Evolutionary conservation across 352 stramenopile genomes (phyloP).

Genomic region (Phytophthora megakarya): DNA sequence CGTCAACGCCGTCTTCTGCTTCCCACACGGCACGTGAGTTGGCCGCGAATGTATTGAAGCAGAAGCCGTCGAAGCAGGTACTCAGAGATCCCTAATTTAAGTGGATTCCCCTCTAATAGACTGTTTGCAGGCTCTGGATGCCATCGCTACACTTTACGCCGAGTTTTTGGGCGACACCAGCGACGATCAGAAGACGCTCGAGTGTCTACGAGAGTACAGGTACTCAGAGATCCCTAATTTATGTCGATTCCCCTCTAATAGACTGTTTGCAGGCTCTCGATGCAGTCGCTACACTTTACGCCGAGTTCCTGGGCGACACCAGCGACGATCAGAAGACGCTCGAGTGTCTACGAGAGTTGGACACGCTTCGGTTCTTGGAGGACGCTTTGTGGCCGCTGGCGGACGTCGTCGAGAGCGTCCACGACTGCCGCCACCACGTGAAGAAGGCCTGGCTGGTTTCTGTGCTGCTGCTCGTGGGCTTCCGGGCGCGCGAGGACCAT

Average conservation of each 20-base stretch:
- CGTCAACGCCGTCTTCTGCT: constrained; percentile 2
- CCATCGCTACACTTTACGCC: constrained; percentile 43
- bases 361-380: constrained; percentile 49
- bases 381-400: constrained; percentile 56
- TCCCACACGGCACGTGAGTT: constrained; percentile 14
- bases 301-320: constrained; percentile 28
- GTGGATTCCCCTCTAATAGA: constrained; percentile 3
- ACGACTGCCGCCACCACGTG: constrained; percentile 39
- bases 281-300: constrained; percentile 44
- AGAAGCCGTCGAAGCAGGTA: constrained; percentile 41
- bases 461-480: constrained; percentile 50
- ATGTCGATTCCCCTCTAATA: constrained; percentile 1
- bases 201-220: constrained; percentile 26
- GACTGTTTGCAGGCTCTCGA: constrained; percentile 39
- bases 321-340: constrained; percentile 29
- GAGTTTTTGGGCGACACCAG: constrained; percentile 33
- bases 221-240: neutral
- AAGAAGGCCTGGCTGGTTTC: constrained; percentile 52
- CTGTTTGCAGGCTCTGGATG: constrained; percentile 37
- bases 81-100: neutral
- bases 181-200: constrained; percentile 20
- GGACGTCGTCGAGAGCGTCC: constrained; percentile 16
- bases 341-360: constrained; percentile 32
- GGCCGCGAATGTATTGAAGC: constrained; percentile 13
- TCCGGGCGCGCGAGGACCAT: constrained; percentile 18